Conservation (phyloP, 2,329 filamentous ascomycete species). For the Trichoderma harzianum region DNA sequence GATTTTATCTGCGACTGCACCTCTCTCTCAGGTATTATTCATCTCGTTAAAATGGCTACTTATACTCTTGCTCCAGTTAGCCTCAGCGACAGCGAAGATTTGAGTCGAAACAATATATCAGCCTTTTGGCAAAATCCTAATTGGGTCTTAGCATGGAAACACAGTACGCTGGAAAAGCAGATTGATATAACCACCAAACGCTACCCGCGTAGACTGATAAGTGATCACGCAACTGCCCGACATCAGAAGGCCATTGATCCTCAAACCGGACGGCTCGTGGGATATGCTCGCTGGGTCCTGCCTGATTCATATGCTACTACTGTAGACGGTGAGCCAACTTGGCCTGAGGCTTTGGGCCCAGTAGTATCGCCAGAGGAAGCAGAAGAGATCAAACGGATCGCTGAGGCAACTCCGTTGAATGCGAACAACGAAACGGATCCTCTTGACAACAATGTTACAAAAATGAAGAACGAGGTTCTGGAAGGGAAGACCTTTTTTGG, state of each 20-base stretch:
- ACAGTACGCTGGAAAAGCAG: neutral
- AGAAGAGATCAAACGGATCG: conserved; percentile 5
- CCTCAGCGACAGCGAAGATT: neutral
- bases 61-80: neutral
- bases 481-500: neutral
- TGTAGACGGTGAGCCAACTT: conserved; percentile 1
- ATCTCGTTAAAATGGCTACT: neutral
- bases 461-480: neutral
- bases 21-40: neutral
- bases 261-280: conserved; percentile 24
- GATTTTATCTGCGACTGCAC: fast-evolving
- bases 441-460: neutral
- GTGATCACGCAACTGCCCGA: conserved; percentile 20
- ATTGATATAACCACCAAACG: neutral
- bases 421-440: conserved; percentile 13
- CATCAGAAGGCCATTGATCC: conserved; percentile 25
- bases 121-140: conserved; percentile 3
- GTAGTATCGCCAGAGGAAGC: conserved; percentile 12
- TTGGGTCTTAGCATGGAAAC: neutral
- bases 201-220: conserved; percentile 17
- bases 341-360: conserved; percentile 14
- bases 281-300: conserved; percentile 26
- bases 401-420: conserved; percentile 18
- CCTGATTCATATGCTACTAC: conserved; percentile 17
- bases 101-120: conserved; percentile 12